Evolutionary conservation across 2,329 filamentous ascomycete genomes (phyloP).

Genomic region (Trichoderma asperellum): DNA sequence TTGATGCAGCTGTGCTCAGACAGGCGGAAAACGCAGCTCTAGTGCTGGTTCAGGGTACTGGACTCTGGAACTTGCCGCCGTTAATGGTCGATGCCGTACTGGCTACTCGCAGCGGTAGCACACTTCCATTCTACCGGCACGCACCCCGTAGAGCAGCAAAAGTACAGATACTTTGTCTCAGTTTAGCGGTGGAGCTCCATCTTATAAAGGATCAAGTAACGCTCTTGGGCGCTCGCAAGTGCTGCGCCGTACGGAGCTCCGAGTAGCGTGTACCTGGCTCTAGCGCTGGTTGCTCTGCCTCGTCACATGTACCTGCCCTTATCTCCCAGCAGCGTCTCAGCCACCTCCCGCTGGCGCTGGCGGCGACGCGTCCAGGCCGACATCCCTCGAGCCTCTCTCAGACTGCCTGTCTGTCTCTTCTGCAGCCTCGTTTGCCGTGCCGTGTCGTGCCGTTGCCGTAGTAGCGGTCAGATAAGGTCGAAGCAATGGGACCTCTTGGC

Average conservation of each 20-base stretch:
- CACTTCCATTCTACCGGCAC: fast-evolving
- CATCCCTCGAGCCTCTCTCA: neutral
- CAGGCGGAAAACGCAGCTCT: neutral
- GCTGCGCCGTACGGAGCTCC: neutral
- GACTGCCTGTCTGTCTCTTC: neutral
- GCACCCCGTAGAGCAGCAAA: neutral
- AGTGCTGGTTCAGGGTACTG: neutral
- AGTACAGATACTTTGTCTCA: slow-evolving; percentile 15
- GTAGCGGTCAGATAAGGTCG: slow-evolving; percentile 11
- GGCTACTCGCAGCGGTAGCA: neutral
- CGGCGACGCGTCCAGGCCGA: slow-evolving; percentile 19
- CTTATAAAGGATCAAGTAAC: slow-evolving; percentile 25
- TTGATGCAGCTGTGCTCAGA: neutral
- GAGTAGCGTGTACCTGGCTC: slow-evolving; percentile 21
- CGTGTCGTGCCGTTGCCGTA: neutral
- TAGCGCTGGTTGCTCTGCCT: neutral
- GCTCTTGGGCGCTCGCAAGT: neutral
- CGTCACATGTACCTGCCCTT: slow-evolving; percentile 16
- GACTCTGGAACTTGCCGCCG: slow-evolving; percentile 1
- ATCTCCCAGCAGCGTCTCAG: slow-evolving; percentile 26
- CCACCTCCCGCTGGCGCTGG: slow-evolving; percentile 23
- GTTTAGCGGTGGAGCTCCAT: slow-evolving; percentile 11
- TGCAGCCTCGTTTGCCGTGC: neutral
- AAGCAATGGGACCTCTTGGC: neutral
- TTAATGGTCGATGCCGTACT: neutral